Conservation (phyloP, 1,139 yeast genomes). For the Taphrina betulina region DNA sequence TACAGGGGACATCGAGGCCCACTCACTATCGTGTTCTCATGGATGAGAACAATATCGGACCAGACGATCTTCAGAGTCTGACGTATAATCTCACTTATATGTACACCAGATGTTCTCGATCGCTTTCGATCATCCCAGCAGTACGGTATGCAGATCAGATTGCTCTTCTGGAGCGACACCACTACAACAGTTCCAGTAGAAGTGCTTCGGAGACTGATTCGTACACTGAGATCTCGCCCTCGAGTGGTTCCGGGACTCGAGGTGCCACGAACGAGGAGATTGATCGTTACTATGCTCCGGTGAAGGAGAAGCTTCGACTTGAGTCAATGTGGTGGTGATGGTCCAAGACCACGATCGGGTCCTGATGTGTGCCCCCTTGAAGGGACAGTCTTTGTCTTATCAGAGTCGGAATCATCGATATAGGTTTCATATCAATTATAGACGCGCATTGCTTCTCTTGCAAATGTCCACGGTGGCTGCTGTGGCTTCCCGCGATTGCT, state of each 20-base stretch:
- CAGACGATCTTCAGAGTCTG: conserved; percentile 41
- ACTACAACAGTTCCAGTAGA: conserved; percentile 21
- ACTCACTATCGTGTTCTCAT: conserved; percentile 43
- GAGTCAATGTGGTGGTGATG: background rate
- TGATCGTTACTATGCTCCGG: conserved; percentile 5
- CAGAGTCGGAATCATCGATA: too few relatives aligned
- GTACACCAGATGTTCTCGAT: conserved; percentile 27
- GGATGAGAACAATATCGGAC: conserved; percentile 41
- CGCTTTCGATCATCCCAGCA: conserved; percentile 44
- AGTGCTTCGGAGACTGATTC: conserved; percentile 5
- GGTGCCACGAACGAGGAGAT: conserved; percentile 1
- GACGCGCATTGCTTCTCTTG: too few relatives aligned
- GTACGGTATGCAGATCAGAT: conserved; percentile 40
- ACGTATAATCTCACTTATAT: conserved; percentile 41
- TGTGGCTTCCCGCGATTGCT: too few relatives aligned
- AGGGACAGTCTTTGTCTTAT: too few relatives aligned
- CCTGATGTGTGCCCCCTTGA: too few relatives aligned
- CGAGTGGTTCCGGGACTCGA: background rate
- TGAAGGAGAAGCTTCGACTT: background rate
- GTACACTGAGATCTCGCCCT: conserved; percentile 12
- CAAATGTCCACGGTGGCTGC: too few relatives aligned
- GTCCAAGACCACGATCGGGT: too few relatives aligned
- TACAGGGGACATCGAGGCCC: conserved; percentile 45
- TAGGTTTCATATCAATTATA: too few relatives aligned
- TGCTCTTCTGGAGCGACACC: conserved; percentile 14